phyloP scores from a whole-genome alignment of 2,329 filamentous ascomycete genomes.

The Stemphylium beticola region DNA sequence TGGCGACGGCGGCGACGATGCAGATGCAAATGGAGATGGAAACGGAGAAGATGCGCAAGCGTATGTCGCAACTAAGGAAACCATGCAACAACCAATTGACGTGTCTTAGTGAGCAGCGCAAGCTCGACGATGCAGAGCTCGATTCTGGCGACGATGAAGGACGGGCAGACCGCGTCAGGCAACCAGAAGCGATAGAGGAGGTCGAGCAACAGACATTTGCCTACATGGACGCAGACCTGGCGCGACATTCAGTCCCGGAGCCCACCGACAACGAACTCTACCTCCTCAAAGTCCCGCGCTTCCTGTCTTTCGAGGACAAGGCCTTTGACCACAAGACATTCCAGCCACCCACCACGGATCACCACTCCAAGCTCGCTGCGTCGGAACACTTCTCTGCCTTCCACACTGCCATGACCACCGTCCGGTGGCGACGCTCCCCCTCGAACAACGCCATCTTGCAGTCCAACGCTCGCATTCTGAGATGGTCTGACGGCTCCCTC shows the following conservation, averaged over 20 bases:
- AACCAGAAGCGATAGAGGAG: conserved; percentile 54
- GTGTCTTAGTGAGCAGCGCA: conserved; percentile 49
- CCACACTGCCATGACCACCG: conserved; percentile 69
- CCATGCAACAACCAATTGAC: conserved; percentile 17
- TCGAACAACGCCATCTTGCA: conserved; percentile 69
- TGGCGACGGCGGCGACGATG: conserved; percentile 49
- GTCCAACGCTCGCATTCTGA: conserved; percentile 76
- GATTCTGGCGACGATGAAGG: conserved; percentile 68
- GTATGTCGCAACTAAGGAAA: conserved; percentile 47
- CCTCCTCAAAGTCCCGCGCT: conserved; percentile 73
- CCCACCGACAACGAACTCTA: conserved; percentile 75
- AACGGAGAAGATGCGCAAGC: conserved; percentile 29
- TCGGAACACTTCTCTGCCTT: conserved; percentile 63
- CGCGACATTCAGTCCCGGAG: conserved; percentile 73
- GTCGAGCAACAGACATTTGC: conserved; percentile 62
- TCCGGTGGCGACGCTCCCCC: conserved; percentile 72
- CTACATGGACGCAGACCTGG: conserved; percentile 68
- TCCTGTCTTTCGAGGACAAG: conserved; percentile 72
- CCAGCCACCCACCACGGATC: conserved; percentile 66
- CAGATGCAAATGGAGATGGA: background rate
- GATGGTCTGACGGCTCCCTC: conserved; percentile 80
- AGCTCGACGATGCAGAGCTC: conserved; percentile 67
- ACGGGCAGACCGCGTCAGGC: conserved; percentile 64
- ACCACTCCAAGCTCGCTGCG: conserved; percentile 56
- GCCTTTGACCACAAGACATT: conserved; percentile 71